Conservation (phyloP, 1,139 yeast genomes). For the Geotrichum europaeum region DNA sequence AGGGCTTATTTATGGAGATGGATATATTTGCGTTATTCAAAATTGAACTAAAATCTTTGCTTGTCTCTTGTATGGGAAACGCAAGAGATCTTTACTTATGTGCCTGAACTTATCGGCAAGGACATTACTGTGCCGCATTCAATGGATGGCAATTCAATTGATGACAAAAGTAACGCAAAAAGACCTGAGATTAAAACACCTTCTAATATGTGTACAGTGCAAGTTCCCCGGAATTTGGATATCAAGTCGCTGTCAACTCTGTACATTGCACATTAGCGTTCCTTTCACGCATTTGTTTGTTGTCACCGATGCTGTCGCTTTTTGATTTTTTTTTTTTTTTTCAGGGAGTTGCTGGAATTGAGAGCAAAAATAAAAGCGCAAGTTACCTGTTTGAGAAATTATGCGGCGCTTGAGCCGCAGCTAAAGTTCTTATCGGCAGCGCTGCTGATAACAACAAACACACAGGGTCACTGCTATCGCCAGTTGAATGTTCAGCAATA, state of each 20-base stretch:
- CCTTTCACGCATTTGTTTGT: not conserved
- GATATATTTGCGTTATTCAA: not conserved
- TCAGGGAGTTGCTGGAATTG: not conserved
- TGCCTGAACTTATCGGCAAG: not conserved
- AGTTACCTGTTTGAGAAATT: too few relatives aligned
- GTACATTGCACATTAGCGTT: too few relatives aligned
- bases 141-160: not conserved
- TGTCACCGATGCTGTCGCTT: not conserved
- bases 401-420: not conserved
- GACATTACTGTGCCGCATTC: not conserved
- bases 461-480: too few relatives aligned
- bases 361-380: not conserved
- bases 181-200: too few relatives aligned
- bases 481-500: not conserved
- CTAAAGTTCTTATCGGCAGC: not conserved
- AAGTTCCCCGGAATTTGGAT: too few relatives aligned
- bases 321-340: not conserved
- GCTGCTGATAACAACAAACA: not conserved
- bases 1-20: not conserved
- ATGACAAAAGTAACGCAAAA: not conserved
- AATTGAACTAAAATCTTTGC: not conserved
- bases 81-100: not conserved
- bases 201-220: too few relatives aligned
- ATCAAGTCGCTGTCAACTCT: too few relatives aligned
- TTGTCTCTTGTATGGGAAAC: not conserved